Percentiles rank a stretch among this genome's conserved stretches.
These are phyloP conservation scores for Cucurbitaria berberidis DNA, from an alignment of 2,329 filamentous ascomycete species.

Conservation along the genomic window DNA sequence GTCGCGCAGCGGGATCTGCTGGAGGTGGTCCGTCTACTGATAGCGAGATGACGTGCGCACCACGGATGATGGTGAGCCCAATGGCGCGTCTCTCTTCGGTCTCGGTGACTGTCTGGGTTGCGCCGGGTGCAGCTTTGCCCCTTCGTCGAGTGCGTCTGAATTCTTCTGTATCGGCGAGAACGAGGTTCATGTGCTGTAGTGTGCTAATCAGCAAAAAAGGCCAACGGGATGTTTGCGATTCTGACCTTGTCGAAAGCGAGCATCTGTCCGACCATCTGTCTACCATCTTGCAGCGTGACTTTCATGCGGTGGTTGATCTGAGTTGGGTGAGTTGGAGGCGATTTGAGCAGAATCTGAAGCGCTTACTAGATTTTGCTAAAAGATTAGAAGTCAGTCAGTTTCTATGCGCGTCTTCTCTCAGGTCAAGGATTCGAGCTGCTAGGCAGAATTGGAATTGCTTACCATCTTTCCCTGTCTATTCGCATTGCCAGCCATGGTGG, in stretches of 20 bases:
- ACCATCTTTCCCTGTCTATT: constrained; percentile 99
- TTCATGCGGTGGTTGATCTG: constrained; percentile 99
- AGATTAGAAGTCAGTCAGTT: constrained; percentile 50
- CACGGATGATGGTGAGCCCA: constrained; percentile 90
- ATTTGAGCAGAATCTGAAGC: constrained; percentile 21
- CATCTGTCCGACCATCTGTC: constrained; percentile 98
- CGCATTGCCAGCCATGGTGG: constrained; percentile 52
- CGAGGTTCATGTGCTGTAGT: constrained; percentile 93
- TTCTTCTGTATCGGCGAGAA: constrained; percentile 91
- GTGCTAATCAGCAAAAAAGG: constrained; percentile 18
- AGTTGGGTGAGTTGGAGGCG: constrained; percentile 25
- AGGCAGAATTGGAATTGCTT: constrained; percentile 59
- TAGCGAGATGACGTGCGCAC: constrained; percentile 91
- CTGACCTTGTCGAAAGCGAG: constrained; percentile 94
- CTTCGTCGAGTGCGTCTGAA: constrained; percentile 41
- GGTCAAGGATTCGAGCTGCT: constrained; percentile 43
- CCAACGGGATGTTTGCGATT: constrained; percentile 2
- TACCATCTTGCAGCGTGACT: constrained; percentile 90
- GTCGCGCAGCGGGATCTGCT: constrained; percentile 86
- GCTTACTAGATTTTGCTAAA: constrained; percentile 70
- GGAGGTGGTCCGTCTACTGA: constrained; percentile 96
- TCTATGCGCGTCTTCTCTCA: constrained; percentile 54
- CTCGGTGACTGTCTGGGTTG: constrained; percentile 72
- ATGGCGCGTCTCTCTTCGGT: constrained; percentile 97
- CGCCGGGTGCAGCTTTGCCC: constrained; percentile 72